Conservation (phyloP, 768 basidiomycete species). For the Cubamyces lactineus region DNA sequence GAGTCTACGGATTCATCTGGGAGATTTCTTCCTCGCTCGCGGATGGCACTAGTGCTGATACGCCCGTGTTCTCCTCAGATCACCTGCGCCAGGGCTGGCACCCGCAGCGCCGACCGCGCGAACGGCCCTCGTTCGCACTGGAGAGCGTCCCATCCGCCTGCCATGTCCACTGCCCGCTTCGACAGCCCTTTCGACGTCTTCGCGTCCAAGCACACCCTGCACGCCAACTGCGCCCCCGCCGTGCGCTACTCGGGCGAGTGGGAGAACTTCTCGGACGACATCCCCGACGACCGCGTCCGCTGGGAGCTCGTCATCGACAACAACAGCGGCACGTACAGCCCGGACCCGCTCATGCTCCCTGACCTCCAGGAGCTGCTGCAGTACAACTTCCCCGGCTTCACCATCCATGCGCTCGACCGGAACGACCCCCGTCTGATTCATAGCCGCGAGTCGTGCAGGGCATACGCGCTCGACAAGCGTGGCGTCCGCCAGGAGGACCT, state of each 20-base stretch:
- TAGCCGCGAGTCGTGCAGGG: constrained; percentile 69
- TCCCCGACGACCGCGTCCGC: constrained; percentile 53
- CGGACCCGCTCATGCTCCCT: constrained; percentile 64
- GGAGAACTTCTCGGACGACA: constrained; percentile 60
- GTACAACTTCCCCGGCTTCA: constrained; percentile 72
- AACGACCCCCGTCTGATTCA: constrained; percentile 57
- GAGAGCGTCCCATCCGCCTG: too few species aligned
- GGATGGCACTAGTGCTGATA: too few species aligned
- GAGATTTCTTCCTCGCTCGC: too few species aligned
- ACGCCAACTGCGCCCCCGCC: constrained; percentile 66
- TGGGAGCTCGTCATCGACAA: constrained; percentile 91
- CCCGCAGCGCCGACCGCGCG: too few species aligned
- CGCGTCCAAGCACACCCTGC: constrained; percentile 85
- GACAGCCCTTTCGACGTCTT: constrained; percentile 90
- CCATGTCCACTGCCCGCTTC: too few species aligned
- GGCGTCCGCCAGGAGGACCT: constrained; percentile 63
- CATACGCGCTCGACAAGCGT: constrained; percentile 63
- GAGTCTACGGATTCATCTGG: too few species aligned
- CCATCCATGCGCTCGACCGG: constrained; percentile 54
- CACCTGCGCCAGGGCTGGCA: too few species aligned
- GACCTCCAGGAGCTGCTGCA: constrained; percentile 64
- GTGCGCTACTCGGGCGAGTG: constrained; percentile 82
- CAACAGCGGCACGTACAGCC: constrained; percentile 84
- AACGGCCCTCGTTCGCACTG: too few species aligned
- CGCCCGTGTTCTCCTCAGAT: too few species aligned